These are phyloP conservation scores for Botrytis sinoallii DNA, from an alignment of 2,329 filamentous ascomycete genomes.

Conservation along the genomic window DNA sequence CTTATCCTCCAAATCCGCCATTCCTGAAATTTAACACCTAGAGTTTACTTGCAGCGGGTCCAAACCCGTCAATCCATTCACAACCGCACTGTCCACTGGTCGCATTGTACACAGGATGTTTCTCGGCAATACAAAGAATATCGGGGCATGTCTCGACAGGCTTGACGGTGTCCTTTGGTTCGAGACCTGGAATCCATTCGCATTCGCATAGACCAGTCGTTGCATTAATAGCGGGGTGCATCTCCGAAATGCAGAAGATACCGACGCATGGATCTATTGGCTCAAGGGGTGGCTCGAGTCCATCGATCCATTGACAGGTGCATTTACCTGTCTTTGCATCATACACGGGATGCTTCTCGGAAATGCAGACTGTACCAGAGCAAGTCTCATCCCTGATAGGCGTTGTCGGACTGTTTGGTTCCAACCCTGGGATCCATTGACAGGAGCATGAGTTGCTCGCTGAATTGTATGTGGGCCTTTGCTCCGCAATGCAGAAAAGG, in stretches of 20 bases:
- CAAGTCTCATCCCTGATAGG: conserved; percentile 17
- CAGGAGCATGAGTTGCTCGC: conserved; percentile 25
- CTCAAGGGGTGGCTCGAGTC: conserved; percentile 16
- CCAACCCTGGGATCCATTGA: conserved; percentile 21
- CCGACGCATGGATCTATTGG: conserved; percentile 12
- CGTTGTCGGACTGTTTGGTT: conserved; percentile 11
- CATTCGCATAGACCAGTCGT: conserved; percentile 20
- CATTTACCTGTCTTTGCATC: conserved; percentile 16
- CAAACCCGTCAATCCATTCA: conserved; percentile 20
- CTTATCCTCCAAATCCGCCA: background rate
- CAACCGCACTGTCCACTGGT: conserved; percentile 18
- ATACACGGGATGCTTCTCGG: conserved; percentile 21
- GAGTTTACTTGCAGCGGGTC: conserved; percentile 8
- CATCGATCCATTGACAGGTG: conserved; percentile 26
- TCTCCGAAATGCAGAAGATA: conserved; percentile 23
- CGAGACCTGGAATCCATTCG: conserved; percentile 18
- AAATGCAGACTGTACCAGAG: conserved; percentile 23
- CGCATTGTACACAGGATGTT: conserved; percentile 17
- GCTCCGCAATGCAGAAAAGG: conserved; percentile 25
- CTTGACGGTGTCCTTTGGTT: background rate
- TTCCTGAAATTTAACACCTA: background rate
- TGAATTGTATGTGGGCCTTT: conserved; percentile 21
- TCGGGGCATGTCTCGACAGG: background rate
- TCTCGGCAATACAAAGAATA: conserved; percentile 19
- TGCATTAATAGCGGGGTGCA: conserved; percentile 14